These are phyloP conservation scores for Jackrogersella minutella DNA, from an alignment of 495 filamentous ascomycete genomes.

Conservation along the genomic window DNA sequence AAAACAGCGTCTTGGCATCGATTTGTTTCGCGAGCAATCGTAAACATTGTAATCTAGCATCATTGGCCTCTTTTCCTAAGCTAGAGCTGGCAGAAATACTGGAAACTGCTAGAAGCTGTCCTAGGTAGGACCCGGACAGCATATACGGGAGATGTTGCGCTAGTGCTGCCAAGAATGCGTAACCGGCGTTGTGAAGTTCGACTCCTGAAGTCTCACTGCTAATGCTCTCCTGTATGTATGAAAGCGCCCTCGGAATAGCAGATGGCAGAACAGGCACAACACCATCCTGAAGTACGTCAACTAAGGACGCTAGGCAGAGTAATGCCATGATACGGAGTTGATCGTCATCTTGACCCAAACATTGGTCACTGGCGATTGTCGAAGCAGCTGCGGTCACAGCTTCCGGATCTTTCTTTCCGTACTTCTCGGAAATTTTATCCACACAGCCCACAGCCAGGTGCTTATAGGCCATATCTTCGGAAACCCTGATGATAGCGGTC, in stretches of 20 bases:
- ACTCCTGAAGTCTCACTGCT: slow-evolving; percentile 58
- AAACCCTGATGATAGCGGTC: slow-evolving; percentile 73
- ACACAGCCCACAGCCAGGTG: slow-evolving; percentile 85
- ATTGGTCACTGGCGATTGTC: slow-evolving; percentile 77
- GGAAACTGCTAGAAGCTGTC: slow-evolving; percentile 71
- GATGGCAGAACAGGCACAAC: slow-evolving; percentile 83
- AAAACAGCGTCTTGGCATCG: slow-evolving; percentile 70
- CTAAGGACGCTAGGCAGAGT: slow-evolving; percentile 86
- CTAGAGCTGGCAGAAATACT: slow-evolving; percentile 70
- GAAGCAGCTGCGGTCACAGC: slow-evolving; percentile 71
- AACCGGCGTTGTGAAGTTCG: slow-evolving; percentile 80
- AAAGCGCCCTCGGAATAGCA: slow-evolving; percentile 73
- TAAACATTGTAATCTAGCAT: slow-evolving; percentile 73
- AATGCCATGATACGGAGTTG: slow-evolving; percentile 80
- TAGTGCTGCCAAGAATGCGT: slow-evolving; percentile 78
- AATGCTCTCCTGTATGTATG: slow-evolving; percentile 71
- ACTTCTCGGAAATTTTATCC: slow-evolving; percentile 88
- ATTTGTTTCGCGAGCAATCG: slow-evolving; percentile 74
- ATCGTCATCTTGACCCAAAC: slow-evolving; percentile 74
- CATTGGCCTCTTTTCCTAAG: slow-evolving; percentile 63
- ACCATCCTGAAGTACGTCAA: slow-evolving; percentile 83
- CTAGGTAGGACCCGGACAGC: slow-evolving; percentile 75
- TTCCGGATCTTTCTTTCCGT: slow-evolving; percentile 83
- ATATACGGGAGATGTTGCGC: slow-evolving; percentile 85
- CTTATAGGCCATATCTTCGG: slow-evolving; percentile 74